Evolutionary conservation across 352 stramenopile species (phyloP).

Genomic region (Phytopythium kandeliae): DNA sequence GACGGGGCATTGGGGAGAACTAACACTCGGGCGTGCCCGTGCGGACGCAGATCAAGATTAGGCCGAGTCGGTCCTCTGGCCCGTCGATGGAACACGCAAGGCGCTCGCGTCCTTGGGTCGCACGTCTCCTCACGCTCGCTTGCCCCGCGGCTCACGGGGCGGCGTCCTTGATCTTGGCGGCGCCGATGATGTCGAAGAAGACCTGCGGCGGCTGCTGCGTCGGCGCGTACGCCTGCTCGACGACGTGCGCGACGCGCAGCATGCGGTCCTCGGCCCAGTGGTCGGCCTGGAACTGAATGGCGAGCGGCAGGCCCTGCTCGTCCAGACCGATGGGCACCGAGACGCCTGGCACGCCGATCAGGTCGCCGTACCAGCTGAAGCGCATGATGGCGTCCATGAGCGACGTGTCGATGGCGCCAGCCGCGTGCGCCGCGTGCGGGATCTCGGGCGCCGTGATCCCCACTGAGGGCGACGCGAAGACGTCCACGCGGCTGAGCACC

Average conservation of each 20-base stretch:
- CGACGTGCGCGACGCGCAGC: slow-evolving; percentile 54
- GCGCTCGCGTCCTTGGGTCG: too few species aligned
- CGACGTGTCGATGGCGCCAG: slow-evolving; percentile 51
- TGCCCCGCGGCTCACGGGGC: not conserved
- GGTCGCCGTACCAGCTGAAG: slow-evolving; percentile 83
- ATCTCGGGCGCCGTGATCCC: slow-evolving; percentile 75
- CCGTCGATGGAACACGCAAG: too few species aligned
- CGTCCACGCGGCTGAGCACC: slow-evolving; percentile 82
- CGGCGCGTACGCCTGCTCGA: slow-evolving; percentile 32
- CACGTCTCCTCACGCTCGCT: not conserved
- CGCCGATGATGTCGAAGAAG: slow-evolving; percentile 63
- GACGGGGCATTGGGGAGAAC: too few species aligned
- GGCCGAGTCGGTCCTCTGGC: too few species aligned
- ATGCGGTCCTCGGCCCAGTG: slow-evolving; percentile 77
- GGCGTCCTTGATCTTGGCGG: slow-evolving; percentile 19
- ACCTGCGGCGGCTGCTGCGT: slow-evolving; percentile 46
- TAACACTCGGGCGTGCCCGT: too few species aligned
- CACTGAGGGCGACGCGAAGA: slow-evolving; percentile 85
- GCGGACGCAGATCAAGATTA: not conserved
- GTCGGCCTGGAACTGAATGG: slow-evolving; percentile 68
- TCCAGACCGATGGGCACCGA: slow-evolving; percentile 74
- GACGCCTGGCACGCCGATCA: slow-evolving; percentile 80
- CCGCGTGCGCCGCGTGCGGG: slow-evolving; percentile 27
- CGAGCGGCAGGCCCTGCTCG: slow-evolving; percentile 51
- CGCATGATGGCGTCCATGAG: slow-evolving; percentile 65